These are phyloP conservation scores for Acer campestre DNA, from an alignment of 345 rosid genomes.

Conservation along the genomic window DNA sequence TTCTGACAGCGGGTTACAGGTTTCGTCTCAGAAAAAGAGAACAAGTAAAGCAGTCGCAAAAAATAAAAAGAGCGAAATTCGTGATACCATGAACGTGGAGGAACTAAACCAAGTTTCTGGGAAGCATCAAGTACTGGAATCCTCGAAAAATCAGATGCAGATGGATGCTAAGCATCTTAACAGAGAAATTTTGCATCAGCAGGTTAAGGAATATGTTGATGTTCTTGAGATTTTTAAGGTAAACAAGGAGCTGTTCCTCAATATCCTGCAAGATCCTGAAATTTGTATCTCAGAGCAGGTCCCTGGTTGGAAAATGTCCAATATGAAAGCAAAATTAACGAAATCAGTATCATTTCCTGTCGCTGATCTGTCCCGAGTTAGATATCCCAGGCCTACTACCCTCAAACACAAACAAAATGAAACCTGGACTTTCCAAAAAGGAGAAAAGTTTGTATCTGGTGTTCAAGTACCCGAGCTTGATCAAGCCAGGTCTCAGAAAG, in stretches of 20 bases:
- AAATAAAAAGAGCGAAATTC: not conserved
- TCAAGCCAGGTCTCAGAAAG: constrained; percentile 16
- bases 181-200: constrained; percentile 29
- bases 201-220: constrained; percentile 59
- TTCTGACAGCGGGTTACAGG: constrained; percentile 9
- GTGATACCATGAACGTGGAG: not conserved
- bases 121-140: constrained; percentile 13
- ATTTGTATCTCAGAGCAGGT: constrained; percentile 30
- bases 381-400: constrained; percentile 44
- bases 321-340: constrained; percentile 34
- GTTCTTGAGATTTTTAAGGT: constrained; percentile 57
- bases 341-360: constrained; percentile 90
- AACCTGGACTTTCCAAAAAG: constrained; percentile 56
- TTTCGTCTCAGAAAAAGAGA: constrained; percentile 18
- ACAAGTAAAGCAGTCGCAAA: constrained; percentile 2
- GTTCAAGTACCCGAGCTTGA: constrained; percentile 17
- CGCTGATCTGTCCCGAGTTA: constrained; percentile 31
- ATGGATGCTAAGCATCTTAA: constrained; percentile 19
- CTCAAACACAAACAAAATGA: constrained; percentile 77
- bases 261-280: constrained; percentile 49
- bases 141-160: constrained; percentile 18
- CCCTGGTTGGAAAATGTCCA: constrained; percentile 37
- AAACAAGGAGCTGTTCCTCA: constrained; percentile 55
- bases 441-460: constrained; percentile 22
- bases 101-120: constrained; percentile 9